Evolutionary conservation across 1,284 basidiomycete species (phyloP), one percentile per base, ranked within the genome.

Genomic region (Chalciporus sp.): DNA sequence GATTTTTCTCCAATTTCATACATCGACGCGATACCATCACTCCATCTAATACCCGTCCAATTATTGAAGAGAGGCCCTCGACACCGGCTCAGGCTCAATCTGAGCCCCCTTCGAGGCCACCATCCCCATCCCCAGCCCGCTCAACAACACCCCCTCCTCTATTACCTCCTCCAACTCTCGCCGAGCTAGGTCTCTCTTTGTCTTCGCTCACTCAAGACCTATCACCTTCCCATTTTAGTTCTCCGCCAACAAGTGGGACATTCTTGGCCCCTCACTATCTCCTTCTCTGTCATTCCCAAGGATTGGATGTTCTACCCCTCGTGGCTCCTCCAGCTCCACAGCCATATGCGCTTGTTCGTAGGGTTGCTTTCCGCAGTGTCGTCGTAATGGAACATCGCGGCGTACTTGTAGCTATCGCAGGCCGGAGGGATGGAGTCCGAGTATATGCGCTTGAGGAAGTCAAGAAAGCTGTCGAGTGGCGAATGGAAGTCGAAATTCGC

Each of bases 361-460:
- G 90, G 49, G 88, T 91, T 42, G 78, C 80, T 41, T 92, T 92
- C 72, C 92, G 91, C 67, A 84, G 81, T 54, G 85, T 92, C n/a
- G 87, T 92, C 1, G 85, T 92, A 16, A 92, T 92, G 90, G 90
- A 92, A 62, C 88, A 92, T 62, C 84, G 90, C 31, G 90, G 89
- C 9, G 90, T 92, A 2, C 74, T 92, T 19, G 90, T 92, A 12
- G 90, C 90, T 16, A 91, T 92, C 58, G 90, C 90, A 12, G 90
- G 90, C 14, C 75, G 90, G 56, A 75, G 90, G 61, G 89, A 92
- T 60, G 90, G 90, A 3, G 90, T 92, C 39, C 80, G 90, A 40
- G 90, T 92, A 23, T 92, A 92, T 68, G 90, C 90, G 12, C 73
- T 92, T 17, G 90, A 92, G 57, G 90, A 92, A 63, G 81, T 92